phyloP scores from a whole-genome alignment of 2,329 filamentous ascomycete genomes.

The Mariannaea elegans region DNA sequence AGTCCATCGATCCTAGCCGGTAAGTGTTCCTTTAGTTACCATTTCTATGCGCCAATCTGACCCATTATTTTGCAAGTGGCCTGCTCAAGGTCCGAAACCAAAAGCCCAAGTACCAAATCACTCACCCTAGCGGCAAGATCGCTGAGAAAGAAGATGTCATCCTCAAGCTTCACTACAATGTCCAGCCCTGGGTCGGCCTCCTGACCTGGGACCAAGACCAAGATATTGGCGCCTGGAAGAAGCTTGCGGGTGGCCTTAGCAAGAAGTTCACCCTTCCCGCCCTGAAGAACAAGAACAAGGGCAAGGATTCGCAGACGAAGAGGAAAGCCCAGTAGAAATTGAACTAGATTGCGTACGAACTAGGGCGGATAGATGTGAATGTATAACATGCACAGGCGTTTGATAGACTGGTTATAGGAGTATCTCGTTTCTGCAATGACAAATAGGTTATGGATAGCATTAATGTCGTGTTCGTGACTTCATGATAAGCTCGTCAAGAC shows the following conservation, averaged over 20 bases:
- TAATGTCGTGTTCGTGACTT: conserved; percentile 32
- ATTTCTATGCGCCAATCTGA: neutral
- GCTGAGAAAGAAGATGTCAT: conserved; percentile 78
- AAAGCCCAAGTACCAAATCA: conserved; percentile 96
- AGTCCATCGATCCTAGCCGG: conserved; percentile 67
- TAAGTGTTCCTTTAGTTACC: conserved; percentile 40
- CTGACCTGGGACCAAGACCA: conserved; percentile 79
- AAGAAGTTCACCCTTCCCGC: conserved; percentile 71
- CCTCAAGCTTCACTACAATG: conserved; percentile 90
- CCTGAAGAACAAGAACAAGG: conserved; percentile 66
- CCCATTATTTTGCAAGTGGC: conserved; percentile 60
- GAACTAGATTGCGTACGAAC: neutral
- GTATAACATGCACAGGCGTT: conserved; percentile 30
- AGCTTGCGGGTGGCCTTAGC: conserved; percentile 70
- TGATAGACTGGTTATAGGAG: conserved; percentile 21
- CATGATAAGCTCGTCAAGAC: conserved; percentile 28
- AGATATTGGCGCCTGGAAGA: conserved; percentile 70
- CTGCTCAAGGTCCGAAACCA: conserved; percentile 82
- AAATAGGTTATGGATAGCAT: neutral
- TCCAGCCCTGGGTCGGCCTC: conserved; percentile 94
- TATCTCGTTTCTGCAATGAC: neutral
- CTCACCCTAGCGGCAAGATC: conserved; percentile 83
- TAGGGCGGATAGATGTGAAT: conserved; percentile 1
- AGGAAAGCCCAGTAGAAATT: conserved; percentile 31
- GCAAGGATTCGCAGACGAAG: conserved; percentile 28